Conservation (phyloP, 345 rosid genomes). For the Laguncularia racemosa region DNA sequence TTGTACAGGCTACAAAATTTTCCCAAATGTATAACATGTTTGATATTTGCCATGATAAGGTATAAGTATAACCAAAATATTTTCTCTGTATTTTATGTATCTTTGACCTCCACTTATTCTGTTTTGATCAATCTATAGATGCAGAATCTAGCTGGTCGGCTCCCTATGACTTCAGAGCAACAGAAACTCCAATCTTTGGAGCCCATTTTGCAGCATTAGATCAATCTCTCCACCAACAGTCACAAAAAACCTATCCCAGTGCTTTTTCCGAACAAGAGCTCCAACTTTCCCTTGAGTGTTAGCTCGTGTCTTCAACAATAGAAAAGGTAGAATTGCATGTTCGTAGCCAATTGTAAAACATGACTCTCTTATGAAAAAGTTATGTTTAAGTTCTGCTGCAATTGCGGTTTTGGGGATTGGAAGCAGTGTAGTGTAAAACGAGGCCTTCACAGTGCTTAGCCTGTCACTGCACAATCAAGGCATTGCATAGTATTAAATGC, state of each 20-base stretch:
- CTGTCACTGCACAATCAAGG: constrained; percentile 34
- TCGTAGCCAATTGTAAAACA: constrained; percentile 33
- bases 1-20: no score
- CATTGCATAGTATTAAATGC: no score
- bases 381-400: constrained; percentile 46
- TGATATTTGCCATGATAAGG: no score
- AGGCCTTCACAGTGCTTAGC: constrained; percentile 23
- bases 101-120: no score
- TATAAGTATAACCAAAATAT: no score
- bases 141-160: background rate
- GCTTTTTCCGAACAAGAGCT: constrained; percentile 28
- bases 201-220: constrained; percentile 11
- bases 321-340: constrained; percentile 26
- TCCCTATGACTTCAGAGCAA: constrained; percentile 24
- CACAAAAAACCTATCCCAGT: constrained; percentile 23
- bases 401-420: constrained; percentile 30
- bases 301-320: constrained; percentile 38
- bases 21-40: no score
- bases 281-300: constrained; percentile 25
- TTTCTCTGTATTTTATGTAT: no score
- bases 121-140: no score
- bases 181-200: constrained; percentile 42
- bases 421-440: constrained; percentile 25
- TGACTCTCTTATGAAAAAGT: constrained; percentile 11
- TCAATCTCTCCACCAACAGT: constrained; percentile 38